Conservation (phyloP, 805 yeast species). For the Priceomyces fermenticarens region DNA sequence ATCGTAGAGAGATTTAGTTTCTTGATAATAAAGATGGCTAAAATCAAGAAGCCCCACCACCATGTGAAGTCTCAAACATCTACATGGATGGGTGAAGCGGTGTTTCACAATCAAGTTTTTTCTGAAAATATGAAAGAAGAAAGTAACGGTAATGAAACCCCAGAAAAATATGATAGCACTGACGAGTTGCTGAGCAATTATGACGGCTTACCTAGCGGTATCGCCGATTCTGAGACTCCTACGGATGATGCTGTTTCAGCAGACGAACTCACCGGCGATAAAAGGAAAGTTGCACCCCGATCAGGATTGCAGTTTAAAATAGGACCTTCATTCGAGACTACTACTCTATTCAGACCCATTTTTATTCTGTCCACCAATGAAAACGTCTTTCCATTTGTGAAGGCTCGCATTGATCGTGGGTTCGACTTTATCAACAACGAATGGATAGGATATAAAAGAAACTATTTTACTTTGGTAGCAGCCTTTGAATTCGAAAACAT, state of each 20-base stretch:
- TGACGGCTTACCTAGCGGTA: too few relatives aligned
- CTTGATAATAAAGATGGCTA: neutral
- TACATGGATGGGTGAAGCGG: too few relatives aligned
- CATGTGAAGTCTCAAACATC: too few relatives aligned
- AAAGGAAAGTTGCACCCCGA: slow-evolving; percentile 57
- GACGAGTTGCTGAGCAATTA: too few relatives aligned
- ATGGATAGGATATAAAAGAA: slow-evolving; percentile 73
- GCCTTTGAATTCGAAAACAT: slow-evolving; percentile 40
- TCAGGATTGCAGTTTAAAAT: slow-evolving; percentile 62
- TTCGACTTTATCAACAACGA: slow-evolving; percentile 47
- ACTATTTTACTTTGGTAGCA: slow-evolving; percentile 63
- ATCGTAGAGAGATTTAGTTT: neutral
- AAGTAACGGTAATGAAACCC: too few relatives aligned
- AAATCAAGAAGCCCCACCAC: too few relatives aligned
- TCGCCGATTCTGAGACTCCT: neutral
- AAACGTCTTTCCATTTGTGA: slow-evolving; percentile 37
- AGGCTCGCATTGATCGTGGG: slow-evolving; percentile 63
- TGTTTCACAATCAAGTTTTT: too few relatives aligned
- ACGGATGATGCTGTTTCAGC: neutral
- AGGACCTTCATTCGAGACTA: slow-evolving; percentile 56
- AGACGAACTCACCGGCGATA: slow-evolving; percentile 5
- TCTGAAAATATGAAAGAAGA: too few relatives aligned
- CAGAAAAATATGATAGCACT: too few relatives aligned
- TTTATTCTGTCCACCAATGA: slow-evolving; percentile 25
- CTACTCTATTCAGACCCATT: slow-evolving; percentile 19